These are phyloP conservation scores for Hyaloscypha finlandica DNA, from an alignment of 495 filamentous ascomycete genomes.

Conservation along the genomic window DNA sequence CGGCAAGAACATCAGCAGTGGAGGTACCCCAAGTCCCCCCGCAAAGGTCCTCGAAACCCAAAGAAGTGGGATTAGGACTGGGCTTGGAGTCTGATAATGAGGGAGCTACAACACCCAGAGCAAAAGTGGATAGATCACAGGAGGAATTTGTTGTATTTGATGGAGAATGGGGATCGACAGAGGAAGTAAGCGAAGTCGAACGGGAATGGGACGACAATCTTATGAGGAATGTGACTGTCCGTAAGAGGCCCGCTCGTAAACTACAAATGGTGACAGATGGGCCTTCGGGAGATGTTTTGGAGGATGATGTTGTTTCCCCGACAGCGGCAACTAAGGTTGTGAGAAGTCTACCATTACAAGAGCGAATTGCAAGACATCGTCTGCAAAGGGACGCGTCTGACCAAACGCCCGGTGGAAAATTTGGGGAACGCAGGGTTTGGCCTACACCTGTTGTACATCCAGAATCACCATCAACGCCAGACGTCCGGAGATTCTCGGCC, in stretches of 20 bases:
- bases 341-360: constrained; percentile 47
- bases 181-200: constrained; percentile 41
- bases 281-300: constrained; percentile 44
- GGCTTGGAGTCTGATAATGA: constrained; percentile 46
- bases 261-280: constrained; percentile 33
- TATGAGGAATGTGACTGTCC: constrained; percentile 58
- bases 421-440: constrained; percentile 28
- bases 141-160: constrained; percentile 49
- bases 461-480: constrained; percentile 46
- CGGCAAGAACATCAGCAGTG: constrained; percentile 44
- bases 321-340: constrained; percentile 52
- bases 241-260: constrained; percentile 42
- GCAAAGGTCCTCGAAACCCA: constrained; percentile 38
- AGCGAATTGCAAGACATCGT: constrained; percentile 45
- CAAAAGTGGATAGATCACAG: constrained; percentile 24
- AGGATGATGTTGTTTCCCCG: constrained; percentile 48
- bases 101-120: constrained; percentile 31
- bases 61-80: constrained; percentile 50
- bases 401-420: constrained; percentile 32
- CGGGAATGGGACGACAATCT: constrained; percentile 58
- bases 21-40: constrained; percentile 36
- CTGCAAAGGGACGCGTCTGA: constrained; percentile 38
- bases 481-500: constrained; percentile 57
- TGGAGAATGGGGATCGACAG: constrained; percentile 45
- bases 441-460: constrained; percentile 27